Base-by-base conservation (phyloP, 805 yeast genomes). In the Phaffomyces antillensis region DNA sequence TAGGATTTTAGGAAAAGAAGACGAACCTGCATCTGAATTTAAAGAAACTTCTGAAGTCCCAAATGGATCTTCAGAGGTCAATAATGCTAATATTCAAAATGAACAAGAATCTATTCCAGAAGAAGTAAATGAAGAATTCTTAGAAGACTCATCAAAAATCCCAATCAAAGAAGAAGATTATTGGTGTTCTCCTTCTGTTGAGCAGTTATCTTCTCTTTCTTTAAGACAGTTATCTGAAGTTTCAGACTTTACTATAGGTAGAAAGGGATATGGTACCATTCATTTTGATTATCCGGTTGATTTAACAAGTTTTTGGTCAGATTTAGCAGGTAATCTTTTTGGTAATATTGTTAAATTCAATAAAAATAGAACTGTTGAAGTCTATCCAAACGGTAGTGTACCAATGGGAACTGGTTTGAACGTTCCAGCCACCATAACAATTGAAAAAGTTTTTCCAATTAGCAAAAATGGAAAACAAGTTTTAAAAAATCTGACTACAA, bases 361-460 rank as follows among this genome's bases (percentile, higher is more conserved):
- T 25, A 60, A 66, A 31, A 64, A 66, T 9, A 72, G 72, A 46
- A 66, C 75, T 3, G 77, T 84, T 1, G 76, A 76, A 47, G 87
- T 83, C 0, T 83, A 84, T 53, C 77, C 80, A n/a, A 74, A 75
- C 30, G 72, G 63, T n/a, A 77, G 81, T 44, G 89, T 89, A 2
- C 69, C 79, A 0, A 59, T 75, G 36, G 93, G 93, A 0, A 63
- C 70, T 44, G 93, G 90, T 1, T 57, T 86, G 42, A 86, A 86
- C 56, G 85, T 83, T 17, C 90, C 90, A 7, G 88, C 93, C 0
- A 80, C 81, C 0, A 76, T 85, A 7, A 77, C 86, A 0, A 53
- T 85, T 36, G 87, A 83, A 55, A 74, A 74, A 36, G 70, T 81
- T 24, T 76, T 67, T 48, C 88, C 90, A 4, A 54, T 63, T 10